These are phyloP conservation scores for Endocalyx cinctus DNA, from an alignment of 2,329 filamentous ascomycete genomes.

Conservation along the genomic window DNA sequence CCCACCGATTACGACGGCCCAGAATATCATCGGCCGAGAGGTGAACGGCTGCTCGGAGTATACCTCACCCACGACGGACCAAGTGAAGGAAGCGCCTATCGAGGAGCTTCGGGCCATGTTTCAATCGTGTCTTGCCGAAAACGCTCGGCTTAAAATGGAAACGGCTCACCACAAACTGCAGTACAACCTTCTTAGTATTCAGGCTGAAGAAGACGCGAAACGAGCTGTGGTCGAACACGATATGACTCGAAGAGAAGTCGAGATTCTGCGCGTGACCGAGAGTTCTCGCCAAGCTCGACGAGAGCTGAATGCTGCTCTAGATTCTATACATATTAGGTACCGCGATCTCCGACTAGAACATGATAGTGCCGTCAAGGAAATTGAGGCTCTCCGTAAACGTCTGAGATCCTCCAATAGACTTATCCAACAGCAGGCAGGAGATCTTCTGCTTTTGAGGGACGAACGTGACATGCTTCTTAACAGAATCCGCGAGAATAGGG, in stretches of 20 bases:
- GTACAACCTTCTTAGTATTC: slow-evolving; percentile 76
- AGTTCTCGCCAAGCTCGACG: slow-evolving; percentile 58
- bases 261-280: slow-evolving; percentile 73
- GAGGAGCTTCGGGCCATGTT: slow-evolving; percentile 56
- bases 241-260: slow-evolving; percentile 83
- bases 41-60: slow-evolving; percentile 33
- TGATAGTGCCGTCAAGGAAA: slow-evolving; percentile 63
- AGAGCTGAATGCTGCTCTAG: slow-evolving; percentile 47
- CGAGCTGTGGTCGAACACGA: slow-evolving; percentile 87
- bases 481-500: slow-evolving; percentile 83
- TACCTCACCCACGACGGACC: slow-evolving; percentile 40
- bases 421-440: slow-evolving; percentile 73
- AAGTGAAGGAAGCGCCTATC: slow-evolving; percentile 47
- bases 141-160: slow-evolving; percentile 67
- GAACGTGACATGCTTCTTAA: slow-evolving; percentile 74
- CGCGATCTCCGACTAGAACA: slow-evolving; percentile 62
- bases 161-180: slow-evolving; percentile 88
- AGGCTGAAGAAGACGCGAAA: slow-evolving; percentile 79
- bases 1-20: slow-evolving; percentile 43
- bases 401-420: slow-evolving; percentile 71
- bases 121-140: slow-evolving; percentile 49
- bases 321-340: slow-evolving; percentile 50
- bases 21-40: slow-evolving; percentile 9
- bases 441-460: slow-evolving; percentile 64
- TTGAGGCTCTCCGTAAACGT: slow-evolving; percentile 57